Percentiles rank a stretch among this genome's conserved stretches.
phyloP scores from a whole-genome alignment of 371 early-diverging fungal genomes.

The Rhizopus delemar region DNA sequence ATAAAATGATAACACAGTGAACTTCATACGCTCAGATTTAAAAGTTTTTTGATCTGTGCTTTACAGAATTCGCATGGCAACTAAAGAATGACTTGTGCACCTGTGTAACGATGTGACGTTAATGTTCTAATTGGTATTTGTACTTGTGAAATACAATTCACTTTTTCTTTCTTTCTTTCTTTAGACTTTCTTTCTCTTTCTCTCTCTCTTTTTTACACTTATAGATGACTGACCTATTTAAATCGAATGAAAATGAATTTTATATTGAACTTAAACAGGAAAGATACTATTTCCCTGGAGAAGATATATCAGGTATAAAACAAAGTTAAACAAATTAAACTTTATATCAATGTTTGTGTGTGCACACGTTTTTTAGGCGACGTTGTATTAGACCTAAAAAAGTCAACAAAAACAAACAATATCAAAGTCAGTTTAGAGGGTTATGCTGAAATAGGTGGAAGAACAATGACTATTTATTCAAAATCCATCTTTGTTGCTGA shows the following conservation, averaged over 20 bases:
- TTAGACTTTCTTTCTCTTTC: too few species aligned
- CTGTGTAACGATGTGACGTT: too few species aligned
- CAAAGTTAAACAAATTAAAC: not conserved
- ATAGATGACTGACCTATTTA: conserved; percentile 23
- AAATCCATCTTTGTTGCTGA: conserved; percentile 26
- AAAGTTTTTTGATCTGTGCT: too few species aligned
- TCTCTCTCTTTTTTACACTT: too few species aligned
- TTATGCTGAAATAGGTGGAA: conserved; percentile 30
- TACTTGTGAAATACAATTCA: too few species aligned
- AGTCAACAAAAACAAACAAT: conserved; percentile 38
- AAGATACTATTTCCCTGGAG: conserved; percentile 46
- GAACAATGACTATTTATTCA: conserved; percentile 21
- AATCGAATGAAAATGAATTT: conserved; percentile 40
- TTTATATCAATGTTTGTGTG: not conserved
- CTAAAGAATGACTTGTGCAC: too few species aligned
- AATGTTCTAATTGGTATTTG: too few species aligned
- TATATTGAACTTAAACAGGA: conserved; percentile 44
- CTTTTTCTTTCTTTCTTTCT: too few species aligned
- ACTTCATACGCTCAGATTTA: too few species aligned
- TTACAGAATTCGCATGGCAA: too few species aligned
- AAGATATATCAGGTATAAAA: conserved; percentile 38
- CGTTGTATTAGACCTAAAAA: conserved; percentile 40
- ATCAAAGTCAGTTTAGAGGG: conserved; percentile 40
- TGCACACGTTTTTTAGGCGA: conserved; percentile 27
- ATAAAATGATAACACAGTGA: too few species aligned